Evolutionary conservation across 495 filamentous ascomycete genomes (phyloP).

Genomic region (Chlorociboria aeruginascens): DNA sequence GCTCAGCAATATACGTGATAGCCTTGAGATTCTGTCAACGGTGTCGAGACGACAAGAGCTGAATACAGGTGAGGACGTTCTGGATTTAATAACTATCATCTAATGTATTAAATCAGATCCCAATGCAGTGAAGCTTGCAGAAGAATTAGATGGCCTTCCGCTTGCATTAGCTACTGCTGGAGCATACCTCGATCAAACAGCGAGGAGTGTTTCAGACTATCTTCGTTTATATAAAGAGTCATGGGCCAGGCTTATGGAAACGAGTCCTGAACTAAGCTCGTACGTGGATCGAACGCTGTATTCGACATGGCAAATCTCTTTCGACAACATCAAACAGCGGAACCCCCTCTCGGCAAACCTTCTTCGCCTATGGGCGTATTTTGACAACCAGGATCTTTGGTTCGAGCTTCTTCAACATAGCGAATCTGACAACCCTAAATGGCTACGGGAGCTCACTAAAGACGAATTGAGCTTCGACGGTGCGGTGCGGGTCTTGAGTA

Average conservation of each 20-base stretch:
- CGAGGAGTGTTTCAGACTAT: slow-evolving; percentile 12
- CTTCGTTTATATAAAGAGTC: slow-evolving; percentile 19
- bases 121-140: slow-evolving; percentile 16
- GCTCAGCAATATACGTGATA: slow-evolving; percentile 20
- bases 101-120: slow-evolving; percentile 17
- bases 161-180: slow-evolving; percentile 24
- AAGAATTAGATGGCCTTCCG: slow-evolving; percentile 20
- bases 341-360: slow-evolving; percentile 26
- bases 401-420: slow-evolving; percentile 26
- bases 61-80: slow-evolving; percentile 20
- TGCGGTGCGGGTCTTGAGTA: slow-evolving; percentile 9
- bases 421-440: slow-evolving; percentile 5
- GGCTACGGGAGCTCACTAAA: slow-evolving; percentile 10
- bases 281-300: slow-evolving; percentile 26
- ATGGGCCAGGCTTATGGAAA: slow-evolving; percentile 18
- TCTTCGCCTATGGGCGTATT: slow-evolving; percentile 32
- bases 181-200: slow-evolving; percentile 21
- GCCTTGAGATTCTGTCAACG: slow-evolving; percentile 25
- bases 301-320: background rate
- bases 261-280: slow-evolving; percentile 18
- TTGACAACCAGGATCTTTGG: slow-evolving; percentile 41
- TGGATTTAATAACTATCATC: background rate
- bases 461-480: slow-evolving; percentile 13
- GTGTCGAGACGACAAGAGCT: slow-evolving; percentile 23
- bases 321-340: slow-evolving; percentile 25